Evolutionary conservation across 192 early-diverging fungal genomes (phyloP), one percentile per base, ranked within the genome.

Genomic region (Diversispora eburnea): DNA sequence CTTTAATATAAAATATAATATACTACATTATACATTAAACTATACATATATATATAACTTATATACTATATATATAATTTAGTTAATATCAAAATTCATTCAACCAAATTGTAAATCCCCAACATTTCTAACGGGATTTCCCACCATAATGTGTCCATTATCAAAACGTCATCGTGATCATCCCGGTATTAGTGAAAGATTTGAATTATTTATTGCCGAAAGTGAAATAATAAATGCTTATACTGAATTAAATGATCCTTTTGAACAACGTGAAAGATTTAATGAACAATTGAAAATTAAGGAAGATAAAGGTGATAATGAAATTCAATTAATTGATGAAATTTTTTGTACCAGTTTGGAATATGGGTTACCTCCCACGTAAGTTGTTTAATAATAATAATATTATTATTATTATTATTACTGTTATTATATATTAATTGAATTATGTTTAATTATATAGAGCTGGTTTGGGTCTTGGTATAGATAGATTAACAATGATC

Each of bases 191-290:
- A 96, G 94, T 86, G 97, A 99, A 82, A 93, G 97, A 62, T 99
- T 99, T 76, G 97, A 99, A 85, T 89, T 93, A 77, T 98, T 98
- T 79, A 95, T 99, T 5, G 96, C 94, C 73, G 95, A 94, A 78
- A 98, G 97, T 91, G 97, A 99, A 79, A 88, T 99, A 66, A 94
- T 92, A 86, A 99, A 99, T 77, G 93, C 96, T 22, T 99, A 98
- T 91, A 99, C 97, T 10, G 97, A 99, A 88, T 88, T 99, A 82
- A 99, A 99, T 88, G 97, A 99, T 85, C 97, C 97, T 56, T 96
- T 96, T 79, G 97, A 97, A 74, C 97, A 99, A 85, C 91, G 96
- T 69, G 94, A 96, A 81, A 87, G 96, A 78, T 99, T 99, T 82
- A 95, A 88, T 54, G 94, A 97, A 84, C 97, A 99, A 86, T 1